Evolutionary conservation across 352 stramenopile species (phyloP), one percentile per base, ranked within the genome.

Genomic region (Globisporangium heterothallicum): DNA sequence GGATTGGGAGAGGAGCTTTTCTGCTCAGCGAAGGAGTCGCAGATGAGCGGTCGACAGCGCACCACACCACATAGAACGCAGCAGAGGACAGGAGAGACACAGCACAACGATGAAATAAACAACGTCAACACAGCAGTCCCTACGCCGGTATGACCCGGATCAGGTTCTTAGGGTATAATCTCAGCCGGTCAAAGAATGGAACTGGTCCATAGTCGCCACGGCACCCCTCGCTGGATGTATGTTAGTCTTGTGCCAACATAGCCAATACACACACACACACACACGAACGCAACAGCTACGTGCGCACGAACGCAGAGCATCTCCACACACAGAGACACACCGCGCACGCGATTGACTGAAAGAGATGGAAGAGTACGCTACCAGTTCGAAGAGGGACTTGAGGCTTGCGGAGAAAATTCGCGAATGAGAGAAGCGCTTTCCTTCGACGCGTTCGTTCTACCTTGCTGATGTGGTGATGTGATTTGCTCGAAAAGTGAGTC

Each of bases 161-260:
- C 71, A 81, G 71, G 71, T 81, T 77, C 63, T 59, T 74, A 81
- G 71, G 68, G 71, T 81, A 74, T 81, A 49, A 78, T 81, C 71
- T 81, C 71, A 81, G 71, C 71, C 66, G 66, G 63, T 67, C 53
- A 63, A 48, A 35, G n/a, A 53, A 74, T 73, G 59, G 63, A 73
- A 70, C 69, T 80, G 18, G 64, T 76, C 64, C 66, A 72, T 69
- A 51, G 46, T 49, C 56, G 56, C 52, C 65, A 67, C 66, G 66
- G 70, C 70, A 80, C 70, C 70, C 70, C 70, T 80, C 70, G 70
- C 70, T 80, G 70, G 57, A 59, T 56, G 63, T 62, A 49, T 47
- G 60, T 75, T 75, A 76, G 67, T 70, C 21, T 50, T 44, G 44
- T 63, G 25, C 44, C 29, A 4, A 38, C 10, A 38, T 16, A 38